These are phyloP conservation scores for Stylonectria norvegica DNA, from an alignment of 2,329 filamentous ascomycete species.

Conservation along the genomic window DNA sequence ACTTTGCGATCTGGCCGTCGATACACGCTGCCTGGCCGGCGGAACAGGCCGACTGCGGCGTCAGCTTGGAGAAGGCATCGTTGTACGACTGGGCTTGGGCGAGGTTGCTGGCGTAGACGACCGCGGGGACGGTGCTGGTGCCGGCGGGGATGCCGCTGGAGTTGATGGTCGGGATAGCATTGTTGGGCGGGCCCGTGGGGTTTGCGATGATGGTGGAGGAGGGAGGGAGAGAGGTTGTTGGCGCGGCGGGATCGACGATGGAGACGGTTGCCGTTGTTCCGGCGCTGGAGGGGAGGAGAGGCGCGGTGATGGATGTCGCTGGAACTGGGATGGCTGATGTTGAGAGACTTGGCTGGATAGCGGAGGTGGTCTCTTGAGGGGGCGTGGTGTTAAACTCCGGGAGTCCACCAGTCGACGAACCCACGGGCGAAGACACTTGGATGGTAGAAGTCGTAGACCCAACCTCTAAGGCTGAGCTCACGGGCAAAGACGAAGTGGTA, in stretches of 20 bases:
- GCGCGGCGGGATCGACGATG: slow-evolving; percentile 7
- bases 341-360: not conserved
- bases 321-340: not conserved
- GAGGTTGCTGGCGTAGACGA: slow-evolving; percentile 44
- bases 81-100: slow-evolving; percentile 46
- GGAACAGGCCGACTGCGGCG: slow-evolving; percentile 44
- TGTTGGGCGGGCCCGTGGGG: slow-evolving; percentile 30
- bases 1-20: slow-evolving; percentile 46
- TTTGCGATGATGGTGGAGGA: slow-evolving; percentile 7
- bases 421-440: not conserved
- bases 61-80: slow-evolving; percentile 42
- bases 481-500: too few relatives aligned
- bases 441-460: not conserved
- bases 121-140: slow-evolving; percentile 40
- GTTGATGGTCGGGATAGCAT: slow-evolving; percentile 41
- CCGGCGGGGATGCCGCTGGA: slow-evolving; percentile 32
- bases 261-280: slow-evolving; percentile 5
- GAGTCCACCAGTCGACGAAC: not conserved
- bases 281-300: slow-evolving; percentile 7
- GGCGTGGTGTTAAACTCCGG: not conserved
- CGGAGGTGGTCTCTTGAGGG: not conserved
- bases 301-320: not conserved
- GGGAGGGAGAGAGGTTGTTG: slow-evolving; percentile 11
- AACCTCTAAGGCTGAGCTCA: not conserved
- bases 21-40: slow-evolving; percentile 51